Percentiles rank a stretch among this genome's conserved stretches.
phyloP scores from a whole-genome alignment of 208 protist species.

The Leishmania braziliensis region DNA sequence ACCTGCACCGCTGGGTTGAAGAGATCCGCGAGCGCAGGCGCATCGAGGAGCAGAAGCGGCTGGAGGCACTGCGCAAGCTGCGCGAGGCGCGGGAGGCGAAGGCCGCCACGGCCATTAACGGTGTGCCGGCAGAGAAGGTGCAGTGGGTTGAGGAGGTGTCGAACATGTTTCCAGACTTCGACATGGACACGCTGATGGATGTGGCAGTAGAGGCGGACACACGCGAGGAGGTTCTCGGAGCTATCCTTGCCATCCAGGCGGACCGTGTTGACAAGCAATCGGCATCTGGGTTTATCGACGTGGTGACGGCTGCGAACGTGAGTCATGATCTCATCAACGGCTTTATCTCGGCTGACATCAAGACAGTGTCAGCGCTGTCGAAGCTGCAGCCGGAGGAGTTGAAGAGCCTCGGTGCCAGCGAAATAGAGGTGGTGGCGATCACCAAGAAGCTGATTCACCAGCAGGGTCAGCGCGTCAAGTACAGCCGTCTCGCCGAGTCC shows the following conservation, averaged over 20 bases:
- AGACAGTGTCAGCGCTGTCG: conserved; percentile 54
- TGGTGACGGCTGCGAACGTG: conserved; percentile 62
- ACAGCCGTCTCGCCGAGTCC: conserved; percentile 55
- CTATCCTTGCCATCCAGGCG: conserved; percentile 61
- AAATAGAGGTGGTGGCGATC: conserved; percentile 68
- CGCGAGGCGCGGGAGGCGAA: conserved; percentile 61
- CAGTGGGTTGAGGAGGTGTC: conserved; percentile 64
- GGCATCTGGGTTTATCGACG: conserved; percentile 55
- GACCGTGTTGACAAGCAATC: conserved; percentile 58
- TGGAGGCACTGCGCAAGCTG: conserved; percentile 46
- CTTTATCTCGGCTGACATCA: conserved; percentile 64
- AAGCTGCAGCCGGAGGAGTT: conserved; percentile 58
- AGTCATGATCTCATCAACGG: conserved; percentile 42
- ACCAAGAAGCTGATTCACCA: conserved; percentile 52
- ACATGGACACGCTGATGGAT: conserved; percentile 59
- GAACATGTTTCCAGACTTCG: conserved; percentile 71
- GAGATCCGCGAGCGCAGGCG: conserved; percentile 73
- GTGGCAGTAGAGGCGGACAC: conserved; percentile 57
- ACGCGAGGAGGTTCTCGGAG: conserved; percentile 51
- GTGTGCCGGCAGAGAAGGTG: conserved; percentile 46
- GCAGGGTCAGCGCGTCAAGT: conserved; percentile 52
- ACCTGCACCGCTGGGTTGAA: conserved; percentile 68
- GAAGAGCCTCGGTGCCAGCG: conserved; percentile 58
- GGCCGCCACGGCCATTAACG: conserved; percentile 41
- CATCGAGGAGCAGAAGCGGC: conserved; percentile 55